Conservation (phyloP, 257 asterid genomes). For the Solanum corneliomulleri region DNA sequence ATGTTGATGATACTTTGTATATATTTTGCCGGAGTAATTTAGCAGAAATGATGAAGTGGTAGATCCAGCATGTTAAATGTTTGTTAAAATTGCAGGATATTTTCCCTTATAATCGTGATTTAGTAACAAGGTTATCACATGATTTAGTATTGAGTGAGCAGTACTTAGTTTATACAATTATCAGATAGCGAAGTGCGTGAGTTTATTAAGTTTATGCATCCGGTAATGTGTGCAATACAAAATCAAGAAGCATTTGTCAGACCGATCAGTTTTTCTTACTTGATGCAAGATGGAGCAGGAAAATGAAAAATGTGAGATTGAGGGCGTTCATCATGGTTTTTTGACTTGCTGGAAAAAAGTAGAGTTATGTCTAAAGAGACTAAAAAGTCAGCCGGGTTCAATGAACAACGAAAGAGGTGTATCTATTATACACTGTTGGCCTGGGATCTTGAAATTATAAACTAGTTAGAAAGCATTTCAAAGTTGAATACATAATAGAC, state of each 20-base stretch:
- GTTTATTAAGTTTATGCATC: conserved; percentile 35
- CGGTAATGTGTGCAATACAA: conserved; percentile 20
- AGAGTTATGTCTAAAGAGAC: not conserved
- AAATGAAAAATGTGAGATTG: not conserved
- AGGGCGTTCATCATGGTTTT: not conserved
- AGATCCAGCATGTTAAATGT: not conserved
- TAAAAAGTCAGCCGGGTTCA: not conserved
- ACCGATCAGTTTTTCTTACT: conserved; percentile 17
- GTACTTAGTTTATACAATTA: too few species aligned
- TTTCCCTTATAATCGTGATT: conserved; percentile 42
- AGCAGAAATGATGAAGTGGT: not conserved
- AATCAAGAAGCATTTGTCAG: conserved; percentile 1
- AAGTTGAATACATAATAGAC: too few species aligned
- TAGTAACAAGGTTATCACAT: conserved; percentile 31
- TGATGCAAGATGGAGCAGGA: not conserved
- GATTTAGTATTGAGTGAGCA: conserved; percentile 6
- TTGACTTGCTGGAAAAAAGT: not conserved
- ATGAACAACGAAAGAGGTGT: too few species aligned
- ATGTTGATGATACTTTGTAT: conserved; percentile 34
- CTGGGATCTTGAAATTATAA: not conserved
- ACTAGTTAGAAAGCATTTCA: too few species aligned
- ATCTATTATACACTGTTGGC: not conserved
- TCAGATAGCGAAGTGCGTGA: too few species aligned
- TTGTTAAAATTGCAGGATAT: conserved; percentile 35
- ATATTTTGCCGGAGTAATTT: conserved; percentile 26